phyloP scores from a whole-genome alignment of 441 rosid genomes.

The Populus tomentosa region DNA sequence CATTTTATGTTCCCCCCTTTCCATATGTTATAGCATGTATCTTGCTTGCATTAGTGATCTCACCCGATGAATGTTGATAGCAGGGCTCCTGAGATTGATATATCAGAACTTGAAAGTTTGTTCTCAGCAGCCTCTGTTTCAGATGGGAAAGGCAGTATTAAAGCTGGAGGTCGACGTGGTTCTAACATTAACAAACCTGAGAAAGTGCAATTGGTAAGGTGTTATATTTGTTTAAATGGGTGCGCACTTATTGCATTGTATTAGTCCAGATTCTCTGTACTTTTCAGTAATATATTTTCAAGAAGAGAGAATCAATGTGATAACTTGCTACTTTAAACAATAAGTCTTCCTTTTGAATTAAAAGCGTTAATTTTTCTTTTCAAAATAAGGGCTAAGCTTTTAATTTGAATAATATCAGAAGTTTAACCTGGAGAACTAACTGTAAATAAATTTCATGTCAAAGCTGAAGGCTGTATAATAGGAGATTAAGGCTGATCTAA shows the following conservation, averaged over 20 bases:
- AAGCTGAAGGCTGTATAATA: background rate
- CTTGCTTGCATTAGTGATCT: background rate
- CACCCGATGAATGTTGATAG: constrained; percentile 23
- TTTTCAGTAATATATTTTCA: background rate
- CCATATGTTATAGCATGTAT: background rate
- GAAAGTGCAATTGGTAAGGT: constrained; percentile 89
- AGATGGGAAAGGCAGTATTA: constrained; percentile 53
- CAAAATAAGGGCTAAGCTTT: background rate
- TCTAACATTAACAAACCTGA: constrained; percentile 82
- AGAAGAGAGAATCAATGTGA: background rate
- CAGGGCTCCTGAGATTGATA: constrained; percentile 99
- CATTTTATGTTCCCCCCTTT: background rate
- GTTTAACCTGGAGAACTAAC: background rate
- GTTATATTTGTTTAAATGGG: background rate
- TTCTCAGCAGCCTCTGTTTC: constrained; percentile 77
- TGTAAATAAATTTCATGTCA: background rate
- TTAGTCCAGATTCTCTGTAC: background rate
- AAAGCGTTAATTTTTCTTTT: background rate
- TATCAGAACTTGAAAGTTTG: constrained; percentile 91
- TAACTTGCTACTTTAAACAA: background rate
- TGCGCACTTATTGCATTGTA: constrained; percentile 6
- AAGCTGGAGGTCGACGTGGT: constrained; percentile 73
- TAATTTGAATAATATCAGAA: background rate
- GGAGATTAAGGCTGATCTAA: background rate
- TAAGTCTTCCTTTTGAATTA: background rate